Percentiles rank a stretch among this genome's conserved stretches.
Evolutionary conservation across 805 yeast genomes (phyloP).

Genomic region (Candida boleticola): DNA sequence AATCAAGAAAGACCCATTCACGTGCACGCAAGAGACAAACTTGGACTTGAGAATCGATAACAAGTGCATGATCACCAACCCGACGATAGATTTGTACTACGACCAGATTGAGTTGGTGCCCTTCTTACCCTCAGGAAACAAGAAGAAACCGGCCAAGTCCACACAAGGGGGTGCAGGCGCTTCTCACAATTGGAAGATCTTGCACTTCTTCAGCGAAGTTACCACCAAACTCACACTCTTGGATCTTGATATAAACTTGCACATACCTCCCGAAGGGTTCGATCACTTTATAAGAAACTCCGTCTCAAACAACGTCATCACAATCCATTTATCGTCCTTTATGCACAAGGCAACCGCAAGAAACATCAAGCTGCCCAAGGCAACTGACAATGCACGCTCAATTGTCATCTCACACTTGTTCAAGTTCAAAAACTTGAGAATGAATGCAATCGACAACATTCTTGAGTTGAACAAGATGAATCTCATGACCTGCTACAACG

Average conservation of each 20-base stretch:
- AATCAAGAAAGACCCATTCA: neutral
- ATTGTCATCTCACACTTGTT: conserved; percentile 8
- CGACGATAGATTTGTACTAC: conserved; percentile 33
- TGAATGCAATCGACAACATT: conserved; percentile 31
- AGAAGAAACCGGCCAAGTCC: neutral
- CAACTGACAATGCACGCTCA: conserved; percentile 6
- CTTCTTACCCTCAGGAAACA: conserved; percentile 5
- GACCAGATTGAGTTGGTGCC: conserved; percentile 31
- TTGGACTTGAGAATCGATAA: conserved; percentile 6
- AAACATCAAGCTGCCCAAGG: neutral
- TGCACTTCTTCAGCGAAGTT: conserved; percentile 15
- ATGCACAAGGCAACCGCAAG: conserved; percentile 16
- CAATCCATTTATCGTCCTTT: conserved; percentile 20
- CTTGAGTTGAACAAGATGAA: conserved; percentile 26
- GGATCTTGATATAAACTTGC: conserved; percentile 28
- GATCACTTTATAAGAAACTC: conserved; percentile 23
- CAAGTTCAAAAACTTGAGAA: conserved; percentile 28
- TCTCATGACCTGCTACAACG: conserved; percentile 23
- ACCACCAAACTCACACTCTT: conserved; percentile 26
- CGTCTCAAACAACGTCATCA: conserved; percentile 23
- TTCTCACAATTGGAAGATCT: neutral
- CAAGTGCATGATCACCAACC: conserved; percentile 28
- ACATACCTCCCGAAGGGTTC: conserved; percentile 26
- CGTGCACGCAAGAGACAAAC: neutral
- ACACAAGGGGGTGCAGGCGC: neutral